phyloP scores from a whole-genome alignment of 495 filamentous ascomycete species.

The Aspergillus ostianus region DNA sequence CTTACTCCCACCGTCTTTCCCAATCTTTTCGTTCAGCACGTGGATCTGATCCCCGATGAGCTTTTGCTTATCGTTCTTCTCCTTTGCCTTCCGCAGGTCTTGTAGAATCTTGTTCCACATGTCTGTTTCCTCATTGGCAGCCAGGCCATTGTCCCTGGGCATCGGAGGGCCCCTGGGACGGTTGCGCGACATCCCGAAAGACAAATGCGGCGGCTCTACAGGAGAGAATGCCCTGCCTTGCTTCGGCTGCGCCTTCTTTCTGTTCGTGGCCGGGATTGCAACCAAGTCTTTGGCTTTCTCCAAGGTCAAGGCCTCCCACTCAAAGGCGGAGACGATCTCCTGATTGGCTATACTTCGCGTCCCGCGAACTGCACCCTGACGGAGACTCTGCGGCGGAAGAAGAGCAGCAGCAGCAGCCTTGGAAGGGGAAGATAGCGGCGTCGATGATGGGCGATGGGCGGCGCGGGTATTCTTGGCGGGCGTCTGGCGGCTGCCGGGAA shows the following conservation, averaged over 20 bases:
- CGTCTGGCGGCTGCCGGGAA: slow-evolving; percentile 10
- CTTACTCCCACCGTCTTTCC: slow-evolving; percentile 46
- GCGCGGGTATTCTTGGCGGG: slow-evolving; percentile 14
- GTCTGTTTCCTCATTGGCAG: slow-evolving; percentile 60
- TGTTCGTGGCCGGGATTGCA: slow-evolving; percentile 9
- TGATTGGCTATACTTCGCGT: slow-evolving; percentile 21
- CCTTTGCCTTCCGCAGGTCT: slow-evolving; percentile 57
- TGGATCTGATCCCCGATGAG: slow-evolving; percentile 52
- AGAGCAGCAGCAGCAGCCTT: neutral
- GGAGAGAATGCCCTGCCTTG: slow-evolving; percentile 1
- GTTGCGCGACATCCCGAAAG: slow-evolving; percentile 43
- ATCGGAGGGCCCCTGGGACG: slow-evolving; percentile 39
- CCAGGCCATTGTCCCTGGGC: slow-evolving; percentile 47
- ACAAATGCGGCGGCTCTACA: neutral
- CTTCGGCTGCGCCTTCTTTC: slow-evolving; percentile 1
- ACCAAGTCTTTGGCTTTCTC: slow-evolving; percentile 15
- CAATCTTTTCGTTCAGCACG: slow-evolving; percentile 49
- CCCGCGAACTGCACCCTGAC: slow-evolving; percentile 25
- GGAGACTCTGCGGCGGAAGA: slow-evolving; percentile 17
- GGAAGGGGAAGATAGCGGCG: neutral
- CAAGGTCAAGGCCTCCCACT: slow-evolving; percentile 24
- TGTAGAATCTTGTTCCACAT: slow-evolving; percentile 63
- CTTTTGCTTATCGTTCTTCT: slow-evolving; percentile 58
- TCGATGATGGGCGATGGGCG: slow-evolving; percentile 4
- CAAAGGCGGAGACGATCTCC: slow-evolving; percentile 22